These are phyloP conservation scores for Secale cereale DNA, from an alignment of 176 grass and related monocot genomes.

Conservation along the genomic window DNA sequence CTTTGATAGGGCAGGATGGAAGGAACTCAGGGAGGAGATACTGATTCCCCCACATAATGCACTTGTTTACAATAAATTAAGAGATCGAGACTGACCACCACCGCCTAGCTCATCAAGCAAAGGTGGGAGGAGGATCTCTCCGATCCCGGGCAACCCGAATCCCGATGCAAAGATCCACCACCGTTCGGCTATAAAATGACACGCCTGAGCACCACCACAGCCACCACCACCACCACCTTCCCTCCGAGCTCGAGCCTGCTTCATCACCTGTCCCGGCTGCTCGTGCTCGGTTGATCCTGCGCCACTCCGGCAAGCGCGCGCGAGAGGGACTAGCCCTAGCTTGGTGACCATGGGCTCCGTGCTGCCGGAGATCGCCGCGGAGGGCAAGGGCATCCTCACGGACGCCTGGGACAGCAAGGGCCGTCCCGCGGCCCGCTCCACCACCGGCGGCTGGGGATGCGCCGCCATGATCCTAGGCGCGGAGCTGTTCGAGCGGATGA, in stretches of 20 bases:
- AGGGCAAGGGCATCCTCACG: slow-evolving; percentile 46
- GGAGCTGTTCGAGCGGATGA: slow-evolving; percentile 90
- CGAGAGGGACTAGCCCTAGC: not conserved
- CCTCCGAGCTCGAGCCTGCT: slow-evolving; percentile 16
- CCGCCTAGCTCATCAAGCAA: not conserved
- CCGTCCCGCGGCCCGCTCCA: slow-evolving; percentile 48
- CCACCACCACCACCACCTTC: not conserved
- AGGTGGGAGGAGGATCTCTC: not conserved
- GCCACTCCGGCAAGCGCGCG: not conserved
- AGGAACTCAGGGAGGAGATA: slow-evolving; percentile 1
- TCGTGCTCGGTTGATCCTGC: not conserved
- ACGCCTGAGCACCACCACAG: not conserved
- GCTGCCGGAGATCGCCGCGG: slow-evolving; percentile 40
- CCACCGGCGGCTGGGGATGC: slow-evolving; percentile 64
- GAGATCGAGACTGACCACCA: too few species aligned
- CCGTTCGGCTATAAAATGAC: slow-evolving; percentile 30
- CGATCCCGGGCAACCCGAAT: slow-evolving; percentile 11
- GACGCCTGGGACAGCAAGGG: slow-evolving; percentile 88
- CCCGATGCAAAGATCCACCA: slow-evolving; percentile 29
- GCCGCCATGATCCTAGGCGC: slow-evolving; percentile 93
- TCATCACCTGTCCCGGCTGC: not conserved
- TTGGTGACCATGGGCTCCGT: slow-evolving; percentile 43
- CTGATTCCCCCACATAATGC: slow-evolving; percentile 29
- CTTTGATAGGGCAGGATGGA: not conserved
- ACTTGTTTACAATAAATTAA: not conserved